Conservation (phyloP, 2,329 filamentous ascomycete genomes). For the Xylariales sp. region DNA sequence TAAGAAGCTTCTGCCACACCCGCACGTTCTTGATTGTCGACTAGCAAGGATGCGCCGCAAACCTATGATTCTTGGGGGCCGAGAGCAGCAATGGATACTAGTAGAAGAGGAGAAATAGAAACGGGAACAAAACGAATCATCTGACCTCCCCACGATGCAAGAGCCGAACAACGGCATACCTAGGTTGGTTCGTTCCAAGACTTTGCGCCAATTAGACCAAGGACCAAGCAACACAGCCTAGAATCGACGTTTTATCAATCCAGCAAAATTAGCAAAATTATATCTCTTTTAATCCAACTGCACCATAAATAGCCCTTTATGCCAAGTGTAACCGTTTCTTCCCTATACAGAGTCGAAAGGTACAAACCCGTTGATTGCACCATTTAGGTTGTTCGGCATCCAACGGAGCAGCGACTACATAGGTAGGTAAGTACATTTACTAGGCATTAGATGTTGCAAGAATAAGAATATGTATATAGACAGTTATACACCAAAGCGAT, state of each 20-base stretch:
- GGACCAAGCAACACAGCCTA: too few species aligned
- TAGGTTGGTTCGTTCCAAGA: neutral
- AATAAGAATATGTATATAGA: conserved; percentile 24
- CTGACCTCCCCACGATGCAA: neutral
- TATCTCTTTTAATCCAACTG: neutral
- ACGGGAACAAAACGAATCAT: neutral
- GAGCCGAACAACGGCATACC: neutral
- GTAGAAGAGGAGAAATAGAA: neutral
- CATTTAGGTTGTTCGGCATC: neutral
- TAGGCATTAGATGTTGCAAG: too few species aligned
- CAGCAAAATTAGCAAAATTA: neutral
- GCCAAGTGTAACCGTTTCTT: too few species aligned
- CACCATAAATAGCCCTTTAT: too few species aligned
- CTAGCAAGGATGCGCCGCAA: conserved; percentile 18
- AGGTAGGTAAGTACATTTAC: too few species aligned
- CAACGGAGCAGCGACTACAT: too few species aligned
- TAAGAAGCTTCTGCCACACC: conserved; percentile 13
- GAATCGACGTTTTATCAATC: neutral
- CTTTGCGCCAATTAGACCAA: neutral
- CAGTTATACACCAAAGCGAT: conserved; percentile 6
- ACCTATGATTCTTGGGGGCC: neutral
- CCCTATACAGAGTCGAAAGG: too few species aligned
- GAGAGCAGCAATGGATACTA: neutral
- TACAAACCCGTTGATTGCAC: neutral
- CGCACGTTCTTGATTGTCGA: neutral